A percentile compares a stretch with the other conserved stretches of the same genome.
Conservation (phyloP, 2,329 filamentous ascomycete species). For the Aspergillus fijiensis region DNA sequence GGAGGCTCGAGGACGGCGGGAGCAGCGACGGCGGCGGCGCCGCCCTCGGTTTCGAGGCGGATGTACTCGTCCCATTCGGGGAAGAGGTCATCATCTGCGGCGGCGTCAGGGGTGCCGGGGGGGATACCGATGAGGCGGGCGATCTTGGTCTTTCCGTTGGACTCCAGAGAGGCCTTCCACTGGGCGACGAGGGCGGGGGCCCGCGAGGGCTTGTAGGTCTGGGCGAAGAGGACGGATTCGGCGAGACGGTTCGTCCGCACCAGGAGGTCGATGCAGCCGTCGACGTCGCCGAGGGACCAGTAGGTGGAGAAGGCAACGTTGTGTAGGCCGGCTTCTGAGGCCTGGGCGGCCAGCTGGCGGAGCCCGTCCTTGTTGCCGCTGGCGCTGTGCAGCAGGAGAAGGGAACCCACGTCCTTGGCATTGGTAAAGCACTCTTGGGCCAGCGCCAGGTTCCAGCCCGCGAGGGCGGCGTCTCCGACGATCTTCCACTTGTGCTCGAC, state of each 20-base stretch:
- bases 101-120: slow-evolving; percentile 61
- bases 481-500: slow-evolving; percentile 98
- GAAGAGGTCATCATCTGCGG: slow-evolving; percentile 75
- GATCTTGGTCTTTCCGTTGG: slow-evolving; percentile 80
- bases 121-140: slow-evolving; percentile 80
- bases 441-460: slow-evolving; percentile 80
- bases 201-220: slow-evolving; percentile 89
- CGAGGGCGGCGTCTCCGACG: slow-evolving; percentile 85
- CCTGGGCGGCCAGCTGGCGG: slow-evolving; percentile 68
- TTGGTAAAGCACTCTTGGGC: slow-evolving; percentile 92
- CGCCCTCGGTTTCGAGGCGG: slow-evolving; percentile 71
- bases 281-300: slow-evolving; percentile 82
- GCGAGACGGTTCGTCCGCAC: slow-evolving; percentile 74
- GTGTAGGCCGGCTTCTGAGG: slow-evolving; percentile 73
- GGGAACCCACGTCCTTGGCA: slow-evolving; percentile 83
- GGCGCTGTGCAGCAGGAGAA: slow-evolving; percentile 84
- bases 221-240: slow-evolving; percentile 86
- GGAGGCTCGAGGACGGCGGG: slow-evolving; percentile 35
- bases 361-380: slow-evolving; percentile 78
- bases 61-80: slow-evolving; percentile 95
- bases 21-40: slow-evolving; percentile 24
- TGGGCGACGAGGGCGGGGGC: slow-evolving; percentile 65
- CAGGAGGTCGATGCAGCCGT: slow-evolving; percentile 77
- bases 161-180: slow-evolving; percentile 85
- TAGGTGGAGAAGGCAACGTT: slow-evolving; percentile 90